These are phyloP conservation scores for Mikania micrantha DNA, from an alignment of 129 eudicot species.

Conservation along the genomic window DNA sequence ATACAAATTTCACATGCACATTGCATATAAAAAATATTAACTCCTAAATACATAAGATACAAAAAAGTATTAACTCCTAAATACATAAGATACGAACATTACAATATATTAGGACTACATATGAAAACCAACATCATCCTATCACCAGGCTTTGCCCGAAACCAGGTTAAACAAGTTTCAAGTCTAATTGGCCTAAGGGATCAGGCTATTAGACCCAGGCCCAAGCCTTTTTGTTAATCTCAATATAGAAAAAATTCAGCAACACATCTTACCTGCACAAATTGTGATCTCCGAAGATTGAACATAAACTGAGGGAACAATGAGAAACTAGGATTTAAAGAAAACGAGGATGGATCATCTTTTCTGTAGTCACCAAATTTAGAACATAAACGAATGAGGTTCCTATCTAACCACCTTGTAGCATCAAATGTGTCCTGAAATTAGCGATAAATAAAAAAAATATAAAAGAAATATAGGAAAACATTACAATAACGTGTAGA, in stretches of 20 bases:
- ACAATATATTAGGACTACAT: not conserved
- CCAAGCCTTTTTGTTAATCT: not conserved
- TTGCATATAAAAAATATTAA: not conserved
- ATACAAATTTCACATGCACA: not conserved
- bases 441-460: not conserved
- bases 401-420: conserved; percentile 91
- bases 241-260: not conserved
- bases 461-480: not conserved
- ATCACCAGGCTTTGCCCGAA: not conserved
- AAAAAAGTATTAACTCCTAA: not conserved
- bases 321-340: conserved; percentile 79
- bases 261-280: conserved; percentile 58
- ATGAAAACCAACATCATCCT: not conserved
- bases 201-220: not conserved
- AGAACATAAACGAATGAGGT: conserved; percentile 78
- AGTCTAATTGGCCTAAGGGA: not conserved
- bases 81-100: not conserved
- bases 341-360: conserved; percentile 88
- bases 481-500: not conserved
- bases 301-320: conserved; percentile 96
- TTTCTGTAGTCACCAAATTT: conserved; percentile 89
- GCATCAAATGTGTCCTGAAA: conserved; percentile 87
- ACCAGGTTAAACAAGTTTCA: not conserved
- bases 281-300: conserved; percentile 85
- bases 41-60: not conserved